Evolutionary conservation across 2,329 filamentous ascomycete species (phyloP).

Genomic region (Botryotinia narcissicola): DNA sequence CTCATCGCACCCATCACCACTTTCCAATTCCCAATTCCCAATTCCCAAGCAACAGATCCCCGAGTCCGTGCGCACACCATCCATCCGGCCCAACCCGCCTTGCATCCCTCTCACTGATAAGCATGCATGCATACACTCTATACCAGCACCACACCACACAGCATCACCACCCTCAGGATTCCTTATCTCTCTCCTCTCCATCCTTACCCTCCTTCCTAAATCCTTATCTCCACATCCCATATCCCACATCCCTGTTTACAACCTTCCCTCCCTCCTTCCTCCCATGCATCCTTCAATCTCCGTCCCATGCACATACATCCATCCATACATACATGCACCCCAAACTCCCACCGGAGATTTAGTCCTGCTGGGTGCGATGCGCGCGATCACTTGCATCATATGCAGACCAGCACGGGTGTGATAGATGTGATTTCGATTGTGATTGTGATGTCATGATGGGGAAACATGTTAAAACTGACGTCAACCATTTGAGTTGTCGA

Average conservation of each 20-base stretch:
- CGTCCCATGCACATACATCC: neutral
- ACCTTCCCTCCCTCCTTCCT: neutral
- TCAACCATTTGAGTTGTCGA: neutral
- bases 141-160: neutral
- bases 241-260: neutral
- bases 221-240: neutral
- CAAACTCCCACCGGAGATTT: neutral
- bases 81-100: neutral
- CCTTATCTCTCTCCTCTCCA: neutral
- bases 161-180: neutral
- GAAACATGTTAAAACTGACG: constrained; percentile 7
- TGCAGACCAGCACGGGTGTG: neutral
- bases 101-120: neutral
- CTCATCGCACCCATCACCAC: neutral
- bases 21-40: neutral
- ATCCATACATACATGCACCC: constrained; percentile 1
- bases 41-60: neutral
- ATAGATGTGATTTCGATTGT: neutral
- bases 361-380: neutral
- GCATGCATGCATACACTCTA: neutral
- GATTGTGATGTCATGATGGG: constrained; percentile 9
- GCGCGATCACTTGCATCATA: neutral
- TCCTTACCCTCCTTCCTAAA: neutral
- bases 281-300: neutral
- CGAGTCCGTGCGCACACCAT: constrained; percentile 2